Evolutionary conservation across 345 rosid genomes (phyloP).

Genomic region (Camelina neglecta): DNA sequence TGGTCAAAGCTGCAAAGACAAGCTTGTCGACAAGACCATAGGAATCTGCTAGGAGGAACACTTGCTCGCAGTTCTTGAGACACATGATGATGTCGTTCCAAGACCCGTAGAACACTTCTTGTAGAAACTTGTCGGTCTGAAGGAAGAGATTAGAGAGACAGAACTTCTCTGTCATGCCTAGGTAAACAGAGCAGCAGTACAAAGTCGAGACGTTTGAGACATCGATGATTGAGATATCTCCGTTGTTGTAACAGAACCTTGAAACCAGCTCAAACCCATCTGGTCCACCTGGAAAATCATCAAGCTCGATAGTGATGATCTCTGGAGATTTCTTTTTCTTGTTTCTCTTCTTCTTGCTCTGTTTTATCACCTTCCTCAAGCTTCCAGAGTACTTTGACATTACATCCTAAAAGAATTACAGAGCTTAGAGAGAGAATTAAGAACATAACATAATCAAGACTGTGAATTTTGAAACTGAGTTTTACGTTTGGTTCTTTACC

Average conservation of each 20-base stretch:
- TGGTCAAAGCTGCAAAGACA: conserved; percentile 52
- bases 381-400: conserved; percentile 55
- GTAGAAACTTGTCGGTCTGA: conserved; percentile 59
- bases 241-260: conserved; percentile 65
- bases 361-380: conserved; percentile 60
- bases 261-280: conserved; percentile 69
- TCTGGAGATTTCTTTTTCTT: conserved; percentile 37
- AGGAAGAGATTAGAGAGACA: conserved; percentile 54
- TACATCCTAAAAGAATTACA: conserved; percentile 49
- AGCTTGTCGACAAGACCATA: conserved; percentile 59
- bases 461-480: neutral
- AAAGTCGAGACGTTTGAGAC: conserved; percentile 57
- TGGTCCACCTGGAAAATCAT: conserved; percentile 71
- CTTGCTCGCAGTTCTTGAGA: conserved; percentile 64
- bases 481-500: conserved; percentile 42
- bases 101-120: conserved; percentile 60
- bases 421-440: neutral
- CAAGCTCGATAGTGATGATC: conserved; percentile 49
- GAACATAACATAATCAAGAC: neutral
- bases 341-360: conserved; percentile 49
- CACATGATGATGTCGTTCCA: conserved; percentile 55
- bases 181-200: conserved; percentile 63
- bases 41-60: conserved; percentile 58
- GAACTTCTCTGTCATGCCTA: conserved; percentile 66
- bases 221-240: conserved; percentile 54